A percentile compares a stretch with the other conserved stretches of the same genome.
Conservation (phyloP, 768 basidiomycete genomes). For the Auricularia sp. region DNA sequence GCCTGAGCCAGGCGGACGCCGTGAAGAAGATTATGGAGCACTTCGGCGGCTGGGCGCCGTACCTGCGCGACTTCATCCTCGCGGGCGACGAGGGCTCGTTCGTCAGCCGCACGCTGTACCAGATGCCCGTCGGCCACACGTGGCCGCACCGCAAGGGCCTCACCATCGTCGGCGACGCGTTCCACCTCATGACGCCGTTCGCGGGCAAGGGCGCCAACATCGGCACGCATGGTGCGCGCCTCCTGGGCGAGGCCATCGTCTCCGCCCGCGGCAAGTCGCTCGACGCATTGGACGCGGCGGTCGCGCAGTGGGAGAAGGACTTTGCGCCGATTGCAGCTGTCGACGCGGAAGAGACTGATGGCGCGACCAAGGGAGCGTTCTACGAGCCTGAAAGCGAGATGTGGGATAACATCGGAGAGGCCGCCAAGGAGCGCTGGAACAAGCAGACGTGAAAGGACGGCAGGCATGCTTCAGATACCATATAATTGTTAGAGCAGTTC, state of each 20-base stretch:
- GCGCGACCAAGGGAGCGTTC: too few relatives aligned
- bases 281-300: too few relatives aligned
- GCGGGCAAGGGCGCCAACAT: slow-evolving; percentile 29
- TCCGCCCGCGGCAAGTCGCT: too few relatives aligned
- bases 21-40: slow-evolving; percentile 2
- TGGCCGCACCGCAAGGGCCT: slow-evolving; percentile 8
- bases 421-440: too few relatives aligned
- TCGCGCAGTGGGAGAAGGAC: too few relatives aligned
- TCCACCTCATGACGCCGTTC: slow-evolving; percentile 28
- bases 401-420: too few relatives aligned
- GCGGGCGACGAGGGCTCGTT: slow-evolving; percentile 11
- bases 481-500: too few relatives aligned
- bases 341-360: too few relatives aligned
- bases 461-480: too few relatives aligned
- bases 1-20: background rate
- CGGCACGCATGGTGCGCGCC: slow-evolving; percentile 20
- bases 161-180: slow-evolving; percentile 25
- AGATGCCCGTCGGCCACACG: slow-evolving; percentile 5
- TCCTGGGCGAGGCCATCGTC: slow-evolving; percentile 1
- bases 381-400: too few relatives aligned
- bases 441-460: too few relatives aligned
- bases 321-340: too few relatives aligned
- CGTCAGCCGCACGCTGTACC: slow-evolving; percentile 10
- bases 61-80: slow-evolving; percentile 1
- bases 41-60: slow-evolving; percentile 11